Percentiles rank a stretch among this genome's conserved stretches.
phyloP scores from a whole-genome alignment of 2,329 filamentous ascomycete genomes.

The Penicillium sp. region DNA sequence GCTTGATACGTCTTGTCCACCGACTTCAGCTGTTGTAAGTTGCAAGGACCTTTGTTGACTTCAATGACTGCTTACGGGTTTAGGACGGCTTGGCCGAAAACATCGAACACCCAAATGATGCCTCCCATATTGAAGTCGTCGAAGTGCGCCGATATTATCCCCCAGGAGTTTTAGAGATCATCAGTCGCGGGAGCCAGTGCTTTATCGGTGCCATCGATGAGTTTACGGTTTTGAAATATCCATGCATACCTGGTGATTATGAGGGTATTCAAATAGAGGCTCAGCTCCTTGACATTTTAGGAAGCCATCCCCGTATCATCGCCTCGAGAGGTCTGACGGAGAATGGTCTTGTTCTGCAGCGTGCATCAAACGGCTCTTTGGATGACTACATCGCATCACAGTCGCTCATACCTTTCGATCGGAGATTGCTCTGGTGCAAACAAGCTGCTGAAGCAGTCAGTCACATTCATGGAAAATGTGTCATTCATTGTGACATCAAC shows the following conservation, averaged over 20 bases:
- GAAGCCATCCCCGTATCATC: slow-evolving; percentile 15
- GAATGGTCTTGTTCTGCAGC: slow-evolving; percentile 13
- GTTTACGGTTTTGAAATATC: slow-evolving; percentile 15
- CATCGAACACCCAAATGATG: background rate
- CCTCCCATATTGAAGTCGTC: slow-evolving; percentile 1
- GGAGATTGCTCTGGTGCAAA: slow-evolving; percentile 17
- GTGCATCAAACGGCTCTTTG: slow-evolving; percentile 10
- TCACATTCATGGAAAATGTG: slow-evolving; percentile 11
- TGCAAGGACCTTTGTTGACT: background rate
- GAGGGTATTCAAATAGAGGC: slow-evolving; percentile 12
- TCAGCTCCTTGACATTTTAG: slow-evolving; percentile 12
- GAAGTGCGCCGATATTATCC: slow-evolving; percentile 10
- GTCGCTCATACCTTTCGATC: background rate
- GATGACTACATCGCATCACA: slow-evolving; percentile 8
- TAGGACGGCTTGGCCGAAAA: background rate
- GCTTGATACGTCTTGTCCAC: too few species aligned
- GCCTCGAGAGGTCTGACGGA: slow-evolving; percentile 9
- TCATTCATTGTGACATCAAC: slow-evolving; percentile 10
- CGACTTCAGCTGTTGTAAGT: too few species aligned
- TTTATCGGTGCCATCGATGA: slow-evolving; percentile 14
- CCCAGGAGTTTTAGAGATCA: slow-evolving; percentile 15
- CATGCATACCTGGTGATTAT: slow-evolving; percentile 4
- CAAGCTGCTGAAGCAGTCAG: slow-evolving; percentile 22
- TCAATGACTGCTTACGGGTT: background rate
- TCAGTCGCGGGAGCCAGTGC: slow-evolving; percentile 11